A percentile compares a stretch with the other conserved stretches of the same genome.
Conservation (phyloP, 495 filamentous ascomycete genomes). For the Zalerion maritima region DNA sequence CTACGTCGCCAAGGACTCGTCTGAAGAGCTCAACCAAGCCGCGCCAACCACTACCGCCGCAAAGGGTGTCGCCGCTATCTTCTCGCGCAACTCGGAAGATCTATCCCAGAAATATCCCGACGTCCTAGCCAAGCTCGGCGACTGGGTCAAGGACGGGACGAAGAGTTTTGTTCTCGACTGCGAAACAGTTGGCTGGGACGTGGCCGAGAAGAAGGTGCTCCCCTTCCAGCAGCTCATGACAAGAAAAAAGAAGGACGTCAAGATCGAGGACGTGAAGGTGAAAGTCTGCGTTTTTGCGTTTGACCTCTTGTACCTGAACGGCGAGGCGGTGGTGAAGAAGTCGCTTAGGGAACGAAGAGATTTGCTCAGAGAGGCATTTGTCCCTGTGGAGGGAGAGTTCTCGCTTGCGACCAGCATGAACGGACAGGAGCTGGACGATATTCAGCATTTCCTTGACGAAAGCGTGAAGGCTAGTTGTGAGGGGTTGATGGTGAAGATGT, state of each 20-base stretch:
- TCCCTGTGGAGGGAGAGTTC: conserved; percentile 74
- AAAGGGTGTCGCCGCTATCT: conserved; percentile 70
- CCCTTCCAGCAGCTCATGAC: conserved; percentile 99
- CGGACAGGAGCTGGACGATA: conserved; percentile 81
- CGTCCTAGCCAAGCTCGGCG: conserved; percentile 70
- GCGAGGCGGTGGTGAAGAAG: conserved; percentile 79
- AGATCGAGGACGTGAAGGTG: conserved; percentile 90
- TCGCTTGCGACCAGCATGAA: conserved; percentile 77
- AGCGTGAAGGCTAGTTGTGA: conserved; percentile 90
- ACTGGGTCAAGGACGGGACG: conserved; percentile 79
- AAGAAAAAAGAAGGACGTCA: conserved; percentile 92
- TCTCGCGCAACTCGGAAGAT: conserved; percentile 93
- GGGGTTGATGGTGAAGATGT: conserved; percentile 98
- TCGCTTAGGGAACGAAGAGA: conserved; percentile 71
- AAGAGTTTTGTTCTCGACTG: conserved; percentile 94
- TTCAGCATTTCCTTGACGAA: conserved; percentile 82
- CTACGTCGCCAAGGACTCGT: conserved; percentile 74
- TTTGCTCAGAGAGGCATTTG: conserved; percentile 59
- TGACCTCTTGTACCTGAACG: conserved; percentile 86
- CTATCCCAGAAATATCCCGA: conserved; percentile 95
- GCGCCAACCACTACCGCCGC: conserved; percentile 41
- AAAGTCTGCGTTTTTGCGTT: conserved; percentile 98
- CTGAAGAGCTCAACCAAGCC: conserved; percentile 37
- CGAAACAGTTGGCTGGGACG: conserved; percentile 97
- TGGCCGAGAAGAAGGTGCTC: conserved; percentile 77